Percentiles rank a stretch among this genome's conserved stretches.
Conservation (phyloP, 2,329 filamentous ascomycete species). For the Nigrospora sphaerica region DNA sequence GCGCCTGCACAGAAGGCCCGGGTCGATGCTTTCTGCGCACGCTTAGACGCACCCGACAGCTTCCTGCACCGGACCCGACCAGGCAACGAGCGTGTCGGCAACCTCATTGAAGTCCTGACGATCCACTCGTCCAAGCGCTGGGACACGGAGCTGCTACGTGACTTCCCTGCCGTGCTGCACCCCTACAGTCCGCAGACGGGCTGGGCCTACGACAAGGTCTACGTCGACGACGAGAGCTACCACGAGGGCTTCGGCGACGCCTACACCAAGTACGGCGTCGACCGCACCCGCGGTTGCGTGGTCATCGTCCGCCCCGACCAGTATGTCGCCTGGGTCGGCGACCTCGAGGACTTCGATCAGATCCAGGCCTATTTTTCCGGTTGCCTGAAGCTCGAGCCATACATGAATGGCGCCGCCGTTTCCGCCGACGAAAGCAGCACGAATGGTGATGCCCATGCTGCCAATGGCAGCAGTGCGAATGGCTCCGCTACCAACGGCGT, state of each 20-base stretch:
- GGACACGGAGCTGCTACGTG: conserved; percentile 39
- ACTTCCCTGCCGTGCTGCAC: conserved; percentile 42
- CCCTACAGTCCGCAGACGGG: conserved; percentile 38
- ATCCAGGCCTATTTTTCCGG: conserved; percentile 26
- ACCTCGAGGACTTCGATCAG: conserved; percentile 27
- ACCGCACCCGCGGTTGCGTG: conserved; percentile 46
- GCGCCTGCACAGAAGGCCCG: conserved; percentile 32
- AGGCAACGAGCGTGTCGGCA: conserved; percentile 3
- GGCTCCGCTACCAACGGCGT: background rate
- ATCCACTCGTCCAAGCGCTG: conserved; percentile 48
- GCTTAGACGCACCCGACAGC: conserved; percentile 25
- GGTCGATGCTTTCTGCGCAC: conserved; percentile 39
- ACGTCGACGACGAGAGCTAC: conserved; percentile 46
- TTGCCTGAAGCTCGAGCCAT: conserved; percentile 12
- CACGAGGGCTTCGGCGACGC: conserved; percentile 45
- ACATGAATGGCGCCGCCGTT: background rate
- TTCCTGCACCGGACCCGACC: conserved; percentile 8
- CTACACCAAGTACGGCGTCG: conserved; percentile 53
- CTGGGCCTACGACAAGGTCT: conserved; percentile 51
- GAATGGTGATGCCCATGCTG: too few species aligned
- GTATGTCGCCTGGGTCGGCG: conserved; percentile 44
- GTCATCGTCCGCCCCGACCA: conserved; percentile 61
- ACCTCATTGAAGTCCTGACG: conserved; percentile 52
- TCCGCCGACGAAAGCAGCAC: background rate
- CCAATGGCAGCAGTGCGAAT: too few species aligned